Evolutionary conservation across 768 basidiomycete species (phyloP).

Genomic region (Tulasnella sp.): DNA sequence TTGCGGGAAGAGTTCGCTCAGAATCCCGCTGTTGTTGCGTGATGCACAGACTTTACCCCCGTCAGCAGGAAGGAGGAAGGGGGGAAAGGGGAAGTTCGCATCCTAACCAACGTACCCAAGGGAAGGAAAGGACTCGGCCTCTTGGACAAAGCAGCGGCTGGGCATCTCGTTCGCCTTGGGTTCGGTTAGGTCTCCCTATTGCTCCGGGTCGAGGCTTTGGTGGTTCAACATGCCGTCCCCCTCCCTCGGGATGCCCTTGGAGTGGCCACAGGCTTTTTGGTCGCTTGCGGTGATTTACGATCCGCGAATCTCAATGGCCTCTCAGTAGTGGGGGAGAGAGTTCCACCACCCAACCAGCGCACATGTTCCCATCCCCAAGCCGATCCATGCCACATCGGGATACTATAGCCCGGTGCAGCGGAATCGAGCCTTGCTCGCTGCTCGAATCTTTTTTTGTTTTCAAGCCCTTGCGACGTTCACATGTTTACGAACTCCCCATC

Average conservation of each 20-base stretch:
- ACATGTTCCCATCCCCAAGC: neutral
- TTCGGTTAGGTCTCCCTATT: neutral
- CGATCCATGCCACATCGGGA: neutral
- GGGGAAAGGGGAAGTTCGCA: too few relatives aligned
- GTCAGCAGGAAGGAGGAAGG: too few relatives aligned
- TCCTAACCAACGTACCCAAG: too few relatives aligned
- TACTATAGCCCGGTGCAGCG: neutral
- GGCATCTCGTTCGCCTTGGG: neutral
- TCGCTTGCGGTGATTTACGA: neutral
- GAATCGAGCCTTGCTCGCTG: neutral
- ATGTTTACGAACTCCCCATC: neutral
- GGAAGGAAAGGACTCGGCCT: too few relatives aligned
- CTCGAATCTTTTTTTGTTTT: neutral
- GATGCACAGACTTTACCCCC: too few relatives aligned
- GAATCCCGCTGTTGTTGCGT: too few relatives aligned
- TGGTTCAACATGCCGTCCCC: neutral
- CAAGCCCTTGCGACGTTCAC: neutral
- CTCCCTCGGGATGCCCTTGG: neutral
- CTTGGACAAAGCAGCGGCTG: neutral
- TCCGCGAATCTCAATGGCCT: neutral
- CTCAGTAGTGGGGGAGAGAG: neutral
- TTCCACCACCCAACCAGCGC: neutral
- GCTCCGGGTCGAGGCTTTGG: neutral
- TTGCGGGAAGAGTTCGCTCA: neutral
- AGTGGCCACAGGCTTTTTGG: neutral